phyloP scores from a whole-genome alignment of 192 early-diverging fungal genomes.

The Umbelopsis sp. region DNA sequence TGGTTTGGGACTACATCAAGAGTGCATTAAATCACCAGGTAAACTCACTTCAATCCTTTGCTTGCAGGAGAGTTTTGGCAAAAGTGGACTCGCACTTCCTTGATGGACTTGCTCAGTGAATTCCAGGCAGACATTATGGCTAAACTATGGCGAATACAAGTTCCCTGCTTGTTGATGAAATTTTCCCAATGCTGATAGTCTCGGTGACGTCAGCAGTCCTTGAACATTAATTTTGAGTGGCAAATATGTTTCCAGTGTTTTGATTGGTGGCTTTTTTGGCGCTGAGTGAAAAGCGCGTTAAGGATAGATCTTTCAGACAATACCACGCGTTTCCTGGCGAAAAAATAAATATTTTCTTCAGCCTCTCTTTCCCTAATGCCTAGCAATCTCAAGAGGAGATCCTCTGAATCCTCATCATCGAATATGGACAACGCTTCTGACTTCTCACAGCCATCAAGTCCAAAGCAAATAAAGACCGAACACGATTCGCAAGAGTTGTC shows the following conservation, averaged over 20 bases:
- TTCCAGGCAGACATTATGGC: conserved; percentile 37
- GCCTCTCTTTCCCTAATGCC: background rate
- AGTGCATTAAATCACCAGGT: background rate
- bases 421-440: conserved; percentile 15
- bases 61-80: conserved; percentile 79
- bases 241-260: background rate
- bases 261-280: no score
- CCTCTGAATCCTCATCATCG: conserved; percentile 5
- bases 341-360: conserved; percentile 8
- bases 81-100: conserved; percentile 91
- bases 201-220: background rate
- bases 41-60: conserved; percentile 50
- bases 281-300: no score
- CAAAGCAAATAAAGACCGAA: conserved; percentile 7
- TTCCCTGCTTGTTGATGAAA: conserved; percentile 14
- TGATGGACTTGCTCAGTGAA: conserved; percentile 66
- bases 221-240: background rate
- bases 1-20: background rate
- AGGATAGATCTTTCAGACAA: no score
- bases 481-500: conserved; percentile 9
- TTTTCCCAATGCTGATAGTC: background rate
- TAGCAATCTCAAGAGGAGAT: conserved; percentile 10
- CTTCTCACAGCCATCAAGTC: conserved; percentile 11
- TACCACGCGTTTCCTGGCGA: conserved; percentile 4
- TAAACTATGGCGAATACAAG: conserved; percentile 7